Conservation (phyloP, 352 stramenopile species). For the Globisporangium barbulae region DNA sequence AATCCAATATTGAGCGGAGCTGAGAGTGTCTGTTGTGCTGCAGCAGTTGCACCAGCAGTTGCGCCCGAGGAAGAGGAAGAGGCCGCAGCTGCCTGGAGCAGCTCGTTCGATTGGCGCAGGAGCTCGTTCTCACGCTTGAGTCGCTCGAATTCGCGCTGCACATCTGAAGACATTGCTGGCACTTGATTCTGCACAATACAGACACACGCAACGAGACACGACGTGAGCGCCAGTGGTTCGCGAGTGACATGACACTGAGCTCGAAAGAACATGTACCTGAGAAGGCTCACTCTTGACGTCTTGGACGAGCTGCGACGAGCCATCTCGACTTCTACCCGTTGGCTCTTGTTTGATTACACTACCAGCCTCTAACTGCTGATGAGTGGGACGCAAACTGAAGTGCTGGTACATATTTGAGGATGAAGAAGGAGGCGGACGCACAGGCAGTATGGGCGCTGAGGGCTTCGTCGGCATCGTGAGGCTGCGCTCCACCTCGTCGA, state of each 20-base stretch:
- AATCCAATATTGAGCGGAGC: too few relatives aligned
- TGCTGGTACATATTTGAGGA: neutral
- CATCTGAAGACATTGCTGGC: conserved; percentile 23
- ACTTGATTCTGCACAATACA: neutral
- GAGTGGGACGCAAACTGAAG: neutral
- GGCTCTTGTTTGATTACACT: neutral
- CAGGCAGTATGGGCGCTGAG: neutral
- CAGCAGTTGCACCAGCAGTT: neutral
- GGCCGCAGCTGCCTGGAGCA: conserved; percentile 35
- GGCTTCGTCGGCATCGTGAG: conserved; percentile 30
- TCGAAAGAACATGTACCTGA: neutral
- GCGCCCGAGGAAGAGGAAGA: neutral
- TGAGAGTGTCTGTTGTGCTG: neutral
- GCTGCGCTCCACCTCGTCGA: conserved; percentile 62
- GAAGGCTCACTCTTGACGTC: conserved; percentile 3
- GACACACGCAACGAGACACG: neutral
- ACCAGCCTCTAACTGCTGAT: neutral
- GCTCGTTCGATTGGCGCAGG: conserved; percentile 61
- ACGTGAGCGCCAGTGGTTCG: neutral
- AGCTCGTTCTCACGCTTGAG: conserved; percentile 65
- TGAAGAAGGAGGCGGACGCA: neutral
- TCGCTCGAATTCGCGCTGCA: conserved; percentile 61
- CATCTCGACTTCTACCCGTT: neutral
- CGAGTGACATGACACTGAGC: neutral
- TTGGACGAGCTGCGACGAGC: neutral